phyloP scores from a whole-genome alignment of 2,329 filamentous ascomycete species.

The Lasiodiplodia citricola region DNA sequence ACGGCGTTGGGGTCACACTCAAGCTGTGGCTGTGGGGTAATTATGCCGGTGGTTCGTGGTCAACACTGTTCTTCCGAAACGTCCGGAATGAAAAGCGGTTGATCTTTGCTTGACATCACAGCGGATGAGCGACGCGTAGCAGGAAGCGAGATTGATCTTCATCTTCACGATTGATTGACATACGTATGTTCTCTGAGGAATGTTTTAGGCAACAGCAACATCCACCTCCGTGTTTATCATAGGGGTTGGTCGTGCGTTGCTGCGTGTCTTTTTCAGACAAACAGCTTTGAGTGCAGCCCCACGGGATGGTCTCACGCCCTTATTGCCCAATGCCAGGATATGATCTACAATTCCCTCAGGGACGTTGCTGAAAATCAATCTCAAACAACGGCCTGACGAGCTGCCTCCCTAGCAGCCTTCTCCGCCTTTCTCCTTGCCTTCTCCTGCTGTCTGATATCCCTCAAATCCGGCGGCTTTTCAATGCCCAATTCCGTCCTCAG shows the following conservation, averaged over 20 bases:
- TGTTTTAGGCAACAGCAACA: neutral
- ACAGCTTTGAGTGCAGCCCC: neutral
- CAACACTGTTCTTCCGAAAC: conserved; percentile 3
- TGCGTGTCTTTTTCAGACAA: neutral
- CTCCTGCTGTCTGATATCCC: conserved; percentile 74
- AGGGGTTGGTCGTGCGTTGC: neutral
- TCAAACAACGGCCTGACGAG: conserved; percentile 7
- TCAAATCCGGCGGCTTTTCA: conserved; percentile 85
- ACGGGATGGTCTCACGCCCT: neutral
- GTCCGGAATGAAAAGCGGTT: conserved; percentile 19
- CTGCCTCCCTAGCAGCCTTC: conserved; percentile 54
- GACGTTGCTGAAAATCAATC: neutral
- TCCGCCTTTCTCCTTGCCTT: conserved; percentile 70
- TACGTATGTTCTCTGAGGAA: neutral
- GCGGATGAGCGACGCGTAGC: neutral
- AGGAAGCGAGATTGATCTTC: conserved; percentile 21
- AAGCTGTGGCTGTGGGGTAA: conserved; percentile 8
- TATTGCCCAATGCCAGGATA: neutral
- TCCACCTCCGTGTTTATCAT: neutral
- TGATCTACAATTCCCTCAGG: neutral
- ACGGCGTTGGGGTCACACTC: conserved; percentile 24
- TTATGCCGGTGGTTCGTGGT: neutral
- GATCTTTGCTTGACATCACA: conserved; percentile 9
- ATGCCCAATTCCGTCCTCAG: conserved; percentile 78
- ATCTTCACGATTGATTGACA: conserved; percentile 1